Conservation (phyloP, 306 rosid genomes). For the Corylus avellana region DNA sequence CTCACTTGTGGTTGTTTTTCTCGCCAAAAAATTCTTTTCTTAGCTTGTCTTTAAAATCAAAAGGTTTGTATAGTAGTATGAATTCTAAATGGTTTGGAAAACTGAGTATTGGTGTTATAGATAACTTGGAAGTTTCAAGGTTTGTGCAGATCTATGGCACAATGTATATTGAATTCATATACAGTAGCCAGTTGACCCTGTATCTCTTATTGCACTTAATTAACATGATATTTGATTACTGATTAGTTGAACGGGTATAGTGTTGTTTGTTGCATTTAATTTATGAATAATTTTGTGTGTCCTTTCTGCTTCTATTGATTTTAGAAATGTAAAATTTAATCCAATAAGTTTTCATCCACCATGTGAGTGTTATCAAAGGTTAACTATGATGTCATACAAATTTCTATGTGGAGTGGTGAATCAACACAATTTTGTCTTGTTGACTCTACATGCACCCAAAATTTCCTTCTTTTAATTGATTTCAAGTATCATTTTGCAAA, state of each 20-base stretch:
- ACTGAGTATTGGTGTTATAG: not conserved
- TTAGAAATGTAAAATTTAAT: conserved; percentile 7
- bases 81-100: not conserved
- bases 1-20: not conserved
- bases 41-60: not conserved
- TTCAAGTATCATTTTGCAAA: too few species aligned
- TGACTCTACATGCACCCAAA: too few species aligned
- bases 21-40: not conserved
- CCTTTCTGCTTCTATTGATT: not conserved
- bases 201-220: not conserved
- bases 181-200: not conserved
- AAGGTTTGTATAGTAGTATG: not conserved
- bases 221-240: not conserved
- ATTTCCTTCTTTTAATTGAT: too few species aligned
- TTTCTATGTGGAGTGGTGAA: too few species aligned
- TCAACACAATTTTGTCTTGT: too few species aligned
- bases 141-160: not conserved
- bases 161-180: not conserved
- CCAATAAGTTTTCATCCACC: not conserved
- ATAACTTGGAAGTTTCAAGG: not conserved
- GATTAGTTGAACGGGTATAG: not conserved
- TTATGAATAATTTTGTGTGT: not conserved
- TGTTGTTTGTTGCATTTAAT: not conserved
- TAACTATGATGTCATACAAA: too few species aligned
- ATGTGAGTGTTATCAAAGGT: too few species aligned